These are phyloP conservation scores for Triticum monococcum DNA, from an alignment of 176 grass and related monocot species.

Conservation along the genomic window DNA sequence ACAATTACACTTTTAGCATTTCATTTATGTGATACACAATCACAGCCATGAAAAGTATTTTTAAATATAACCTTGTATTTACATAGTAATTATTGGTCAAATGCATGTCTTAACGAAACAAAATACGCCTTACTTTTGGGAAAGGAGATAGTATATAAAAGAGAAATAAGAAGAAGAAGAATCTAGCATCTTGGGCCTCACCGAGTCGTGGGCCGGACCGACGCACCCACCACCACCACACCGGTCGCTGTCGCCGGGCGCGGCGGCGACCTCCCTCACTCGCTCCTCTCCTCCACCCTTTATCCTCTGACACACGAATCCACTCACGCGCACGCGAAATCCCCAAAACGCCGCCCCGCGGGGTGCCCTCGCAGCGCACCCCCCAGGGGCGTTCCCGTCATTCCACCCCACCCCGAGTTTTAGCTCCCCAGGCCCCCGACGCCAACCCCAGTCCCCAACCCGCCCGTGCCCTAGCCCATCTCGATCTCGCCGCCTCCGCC, in stretches of 20 bases:
- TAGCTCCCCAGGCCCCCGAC: constrained; percentile 13
- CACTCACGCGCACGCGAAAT: constrained; percentile 24
- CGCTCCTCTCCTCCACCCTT: background rate
- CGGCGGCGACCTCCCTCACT: background rate
- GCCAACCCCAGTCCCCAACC: constrained; percentile 2
- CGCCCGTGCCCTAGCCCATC: constrained; percentile 20
- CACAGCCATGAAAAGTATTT: no score
- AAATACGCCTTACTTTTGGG: no score
- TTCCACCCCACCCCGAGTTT: constrained; percentile 15
- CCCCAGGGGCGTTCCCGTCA: background rate
- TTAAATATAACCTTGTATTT: no score
- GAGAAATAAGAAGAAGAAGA: no score
- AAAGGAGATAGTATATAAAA: no score
- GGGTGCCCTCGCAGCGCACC: background rate
- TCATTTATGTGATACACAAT: no score
- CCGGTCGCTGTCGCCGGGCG: background rate
- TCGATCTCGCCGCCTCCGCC: constrained; percentile 31
- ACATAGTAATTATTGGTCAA: no score
- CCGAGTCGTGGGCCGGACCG: no score
- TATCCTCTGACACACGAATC: constrained; percentile 19
- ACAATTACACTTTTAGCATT: no score
- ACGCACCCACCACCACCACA: background rate
- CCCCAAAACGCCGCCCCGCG: background rate
- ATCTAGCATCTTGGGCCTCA: no score
- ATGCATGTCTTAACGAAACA: no score